Evolutionary conservation across 768 basidiomycete species (phyloP).

Genomic region (Boletus vinaceobasis): DNA sequence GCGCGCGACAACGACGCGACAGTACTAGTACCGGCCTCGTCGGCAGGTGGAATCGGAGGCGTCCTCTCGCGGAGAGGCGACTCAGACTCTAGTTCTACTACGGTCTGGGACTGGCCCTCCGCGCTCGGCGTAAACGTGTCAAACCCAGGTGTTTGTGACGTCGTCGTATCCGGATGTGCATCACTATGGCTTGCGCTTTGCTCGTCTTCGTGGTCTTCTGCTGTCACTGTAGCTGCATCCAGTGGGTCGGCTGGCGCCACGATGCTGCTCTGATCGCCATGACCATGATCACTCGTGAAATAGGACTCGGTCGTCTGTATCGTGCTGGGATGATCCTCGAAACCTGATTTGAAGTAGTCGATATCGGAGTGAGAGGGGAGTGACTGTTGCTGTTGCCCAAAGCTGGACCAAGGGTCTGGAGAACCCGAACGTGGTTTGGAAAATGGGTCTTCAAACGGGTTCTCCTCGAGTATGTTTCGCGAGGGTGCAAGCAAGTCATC

Average conservation of each 20-base stretch:
- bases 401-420: conserved; percentile 75
- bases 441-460: conserved; percentile 75
- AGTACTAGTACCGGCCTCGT: conserved; percentile 12
- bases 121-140: conserved; percentile 33
- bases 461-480: conserved; percentile 60
- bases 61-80: conserved; percentile 19
- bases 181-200: conserved; percentile 11
- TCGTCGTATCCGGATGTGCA: conserved; percentile 7
- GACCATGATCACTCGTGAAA: conserved; percentile 33
- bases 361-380: conserved; percentile 18
- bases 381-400: conserved; percentile 38
- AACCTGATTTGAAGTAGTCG: conserved; percentile 29
- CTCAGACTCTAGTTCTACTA: conserved; percentile 8
- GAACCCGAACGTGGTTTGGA: conserved; percentile 58
- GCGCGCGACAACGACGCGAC: conserved; percentile 15
- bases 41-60: conserved; percentile 36
- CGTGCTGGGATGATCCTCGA: conserved; percentile 24
- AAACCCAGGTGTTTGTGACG: conserved; percentile 46
- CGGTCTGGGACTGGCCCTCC: conserved; percentile 24
- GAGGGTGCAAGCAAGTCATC: conserved; percentile 71
- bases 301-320: conserved; percentile 34
- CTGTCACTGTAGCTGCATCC: conserved; percentile 35
- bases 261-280: conserved; percentile 24
- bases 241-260: conserved; percentile 37
- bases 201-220: conserved; percentile 33